Conservation (phyloP, 306 rosid genomes). For the Mimosa pudica region DNA sequence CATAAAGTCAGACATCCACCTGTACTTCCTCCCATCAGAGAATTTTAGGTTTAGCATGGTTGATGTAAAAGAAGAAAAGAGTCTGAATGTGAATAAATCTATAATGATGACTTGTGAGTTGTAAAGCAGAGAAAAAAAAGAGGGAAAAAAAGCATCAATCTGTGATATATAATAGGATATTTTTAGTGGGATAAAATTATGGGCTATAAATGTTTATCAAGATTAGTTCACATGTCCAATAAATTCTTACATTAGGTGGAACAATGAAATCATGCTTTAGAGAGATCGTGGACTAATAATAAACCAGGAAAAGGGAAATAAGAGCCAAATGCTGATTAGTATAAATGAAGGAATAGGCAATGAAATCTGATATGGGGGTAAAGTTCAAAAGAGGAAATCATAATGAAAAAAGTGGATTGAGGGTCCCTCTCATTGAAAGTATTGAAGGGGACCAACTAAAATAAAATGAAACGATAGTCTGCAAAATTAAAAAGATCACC, state of each 20-base stretch:
- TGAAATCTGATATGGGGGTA: constrained; percentile 15
- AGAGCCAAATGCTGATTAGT: constrained; percentile 14
- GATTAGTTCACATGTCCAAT: constrained; percentile 39
- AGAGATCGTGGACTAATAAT: constrained; percentile 28
- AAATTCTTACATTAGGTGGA: constrained; percentile 35
- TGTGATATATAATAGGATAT: background rate
- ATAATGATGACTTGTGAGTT: constrained; percentile 22
- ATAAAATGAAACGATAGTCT: constrained; percentile 32
- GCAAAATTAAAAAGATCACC: constrained; percentile 28
- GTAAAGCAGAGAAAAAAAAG: background rate
- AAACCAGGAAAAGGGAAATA: constrained; percentile 30
- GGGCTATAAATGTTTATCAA: background rate
- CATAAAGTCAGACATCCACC: constrained; percentile 33
- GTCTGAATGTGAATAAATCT: constrained; percentile 13
- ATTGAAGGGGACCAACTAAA: constrained; percentile 43
- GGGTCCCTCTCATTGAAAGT: constrained; percentile 51
- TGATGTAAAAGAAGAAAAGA: constrained; percentile 4
- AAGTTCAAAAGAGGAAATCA: constrained; percentile 39
- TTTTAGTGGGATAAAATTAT: background rate
- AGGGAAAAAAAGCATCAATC: background rate
- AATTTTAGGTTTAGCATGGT: constrained; percentile 38
- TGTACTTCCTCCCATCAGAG: background rate
- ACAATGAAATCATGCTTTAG: constrained; percentile 18
- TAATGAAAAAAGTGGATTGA: constrained; percentile 45
- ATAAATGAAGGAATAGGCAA: constrained; percentile 9